Conservation (phyloP, 108 stramenopile genomes). For the Pelagomonas calceolata region DNA sequence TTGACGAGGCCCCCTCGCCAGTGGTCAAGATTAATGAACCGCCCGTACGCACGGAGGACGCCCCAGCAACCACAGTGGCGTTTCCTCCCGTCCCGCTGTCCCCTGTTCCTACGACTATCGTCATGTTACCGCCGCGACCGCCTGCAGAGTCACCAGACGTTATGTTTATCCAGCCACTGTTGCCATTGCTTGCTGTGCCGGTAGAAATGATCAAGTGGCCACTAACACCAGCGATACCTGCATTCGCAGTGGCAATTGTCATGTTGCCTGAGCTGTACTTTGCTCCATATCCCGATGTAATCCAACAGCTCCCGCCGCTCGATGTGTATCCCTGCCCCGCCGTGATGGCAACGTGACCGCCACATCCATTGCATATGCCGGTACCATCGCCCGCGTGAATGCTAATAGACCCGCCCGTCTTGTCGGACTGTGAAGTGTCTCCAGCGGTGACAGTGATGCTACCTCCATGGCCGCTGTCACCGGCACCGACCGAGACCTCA, state of each 20-base stretch:
- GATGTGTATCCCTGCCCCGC: not conserved
- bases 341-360: not conserved
- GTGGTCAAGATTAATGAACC: conserved; percentile 18
- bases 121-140: not conserved
- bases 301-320: not conserved
- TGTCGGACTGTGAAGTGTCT: not conserved
- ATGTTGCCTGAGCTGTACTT: not conserved
- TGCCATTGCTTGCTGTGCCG: not conserved
- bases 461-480: not conserved
- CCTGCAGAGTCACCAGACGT: not conserved
- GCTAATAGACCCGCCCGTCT: not conserved
- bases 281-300: not conserved
- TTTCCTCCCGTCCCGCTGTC: not conserved
- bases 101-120: not conserved
- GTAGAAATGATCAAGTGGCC: not conserved
- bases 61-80: not conserved
- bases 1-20: conserved; percentile 7
- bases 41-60: conserved; percentile 3
- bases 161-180: not conserved
- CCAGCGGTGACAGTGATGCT: not conserved
- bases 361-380: not conserved
- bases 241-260: not conserved
- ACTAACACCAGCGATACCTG: not conserved
- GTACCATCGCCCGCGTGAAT: conserved; percentile 22
- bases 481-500: not conserved